Evolutionary conservation across 176 grass and related monocot species (phyloP).

Genomic region (Alloteropsis semialata): DNA sequence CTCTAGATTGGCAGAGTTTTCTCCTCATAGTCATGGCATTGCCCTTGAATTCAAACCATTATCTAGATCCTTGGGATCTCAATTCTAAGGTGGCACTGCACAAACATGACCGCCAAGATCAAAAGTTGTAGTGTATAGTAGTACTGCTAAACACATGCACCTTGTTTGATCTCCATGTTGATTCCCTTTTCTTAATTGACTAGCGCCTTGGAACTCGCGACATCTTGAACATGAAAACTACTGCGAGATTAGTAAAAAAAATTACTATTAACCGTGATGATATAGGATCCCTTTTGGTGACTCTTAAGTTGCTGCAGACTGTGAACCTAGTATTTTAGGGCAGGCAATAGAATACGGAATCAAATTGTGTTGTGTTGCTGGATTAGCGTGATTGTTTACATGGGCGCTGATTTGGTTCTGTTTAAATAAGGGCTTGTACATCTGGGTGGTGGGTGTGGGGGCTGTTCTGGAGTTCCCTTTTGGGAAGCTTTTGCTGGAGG

Average conservation of each 20-base stretch:
- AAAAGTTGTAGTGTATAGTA: background rate
- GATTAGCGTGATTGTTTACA: constrained; percentile 9
- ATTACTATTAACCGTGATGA: background rate
- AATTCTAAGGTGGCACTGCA: background rate
- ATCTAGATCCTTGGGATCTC: constrained; percentile 8
- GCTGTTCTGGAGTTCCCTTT: constrained; percentile 46
- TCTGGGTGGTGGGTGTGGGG: constrained; percentile 34
- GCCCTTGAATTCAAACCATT: constrained; percentile 22
- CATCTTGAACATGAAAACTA: background rate
- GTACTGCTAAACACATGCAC: constrained; percentile 7
- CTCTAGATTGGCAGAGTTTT: constrained; percentile 19
- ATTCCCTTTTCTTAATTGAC: constrained; percentile 38
- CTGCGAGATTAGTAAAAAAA: background rate
- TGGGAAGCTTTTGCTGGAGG: constrained; percentile 26
- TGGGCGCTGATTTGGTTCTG: constrained; percentile 32
- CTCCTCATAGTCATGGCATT: constrained; percentile 6
- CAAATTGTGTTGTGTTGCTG: background rate
- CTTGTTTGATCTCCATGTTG: constrained; percentile 35
- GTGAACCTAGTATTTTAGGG: constrained; percentile 9
- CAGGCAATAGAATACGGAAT: constrained; percentile 21
- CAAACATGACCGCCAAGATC: background rate
- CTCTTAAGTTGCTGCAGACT: background rate
- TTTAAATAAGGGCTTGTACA: constrained; percentile 19
- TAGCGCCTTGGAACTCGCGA: background rate
- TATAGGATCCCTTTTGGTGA: constrained; percentile 18